Evolutionary conservation across 108 stramenopile species (phyloP).

Genomic region (Aurantiochytrium sp.): DNA sequence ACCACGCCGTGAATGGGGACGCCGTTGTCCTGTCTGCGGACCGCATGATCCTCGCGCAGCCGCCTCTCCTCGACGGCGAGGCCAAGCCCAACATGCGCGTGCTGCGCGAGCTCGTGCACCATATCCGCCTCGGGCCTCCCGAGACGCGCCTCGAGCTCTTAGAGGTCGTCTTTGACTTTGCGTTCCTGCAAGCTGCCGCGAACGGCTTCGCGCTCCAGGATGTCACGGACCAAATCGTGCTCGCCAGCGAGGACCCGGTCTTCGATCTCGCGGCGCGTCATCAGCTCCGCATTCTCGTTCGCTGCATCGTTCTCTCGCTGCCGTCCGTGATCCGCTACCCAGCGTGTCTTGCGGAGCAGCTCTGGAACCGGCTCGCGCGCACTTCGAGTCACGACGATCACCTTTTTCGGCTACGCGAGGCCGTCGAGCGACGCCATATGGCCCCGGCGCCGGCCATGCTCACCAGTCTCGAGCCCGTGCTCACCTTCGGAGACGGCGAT

Average conservation of each 20-base stretch:
- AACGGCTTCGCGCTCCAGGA: not conserved
- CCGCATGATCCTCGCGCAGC: not conserved
- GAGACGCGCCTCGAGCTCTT: not conserved
- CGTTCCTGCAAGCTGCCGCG: not conserved
- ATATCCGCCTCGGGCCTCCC: not conserved
- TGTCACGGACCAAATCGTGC: not conserved
- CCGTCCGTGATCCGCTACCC: not conserved
- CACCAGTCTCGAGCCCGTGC: not conserved
- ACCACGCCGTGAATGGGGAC: not conserved
- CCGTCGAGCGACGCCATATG: not conserved
- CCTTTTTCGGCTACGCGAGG: not conserved
- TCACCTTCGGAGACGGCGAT: not conserved
- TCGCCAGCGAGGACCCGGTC: not conserved
- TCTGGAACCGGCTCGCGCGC: not conserved
- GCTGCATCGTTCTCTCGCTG: not conserved
- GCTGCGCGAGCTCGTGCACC: not conserved
- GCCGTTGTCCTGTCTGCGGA: not conserved
- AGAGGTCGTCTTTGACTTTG: not conserved
- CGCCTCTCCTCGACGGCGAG: not conserved
- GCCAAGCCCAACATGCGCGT: not conserved
- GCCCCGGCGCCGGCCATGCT: not conserved
- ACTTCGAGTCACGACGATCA: not conserved
- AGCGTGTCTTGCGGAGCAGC: not conserved
- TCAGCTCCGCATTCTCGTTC: not conserved
- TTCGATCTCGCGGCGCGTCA: not conserved